Conservation (phyloP, 169 alveolate species). For the Besnoitia besnoiti region DNA sequence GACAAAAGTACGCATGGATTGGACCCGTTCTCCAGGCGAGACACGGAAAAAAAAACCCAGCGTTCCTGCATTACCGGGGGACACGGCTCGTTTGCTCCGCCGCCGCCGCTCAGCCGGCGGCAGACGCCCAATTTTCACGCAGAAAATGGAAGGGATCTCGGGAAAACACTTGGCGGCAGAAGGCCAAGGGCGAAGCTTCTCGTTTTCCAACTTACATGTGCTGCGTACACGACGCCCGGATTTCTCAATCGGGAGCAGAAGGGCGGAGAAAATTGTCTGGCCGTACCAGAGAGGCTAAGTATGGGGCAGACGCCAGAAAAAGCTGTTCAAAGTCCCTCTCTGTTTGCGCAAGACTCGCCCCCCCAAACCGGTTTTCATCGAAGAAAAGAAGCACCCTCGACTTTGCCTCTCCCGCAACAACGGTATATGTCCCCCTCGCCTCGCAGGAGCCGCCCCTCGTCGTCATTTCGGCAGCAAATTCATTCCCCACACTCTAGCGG, state of each 20-base stretch:
- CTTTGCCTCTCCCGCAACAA: not conserved
- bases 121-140: too few relatives aligned
- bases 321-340: not conserved
- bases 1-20: too few relatives aligned
- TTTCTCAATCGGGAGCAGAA: not conserved
- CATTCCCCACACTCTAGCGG: too few relatives aligned
- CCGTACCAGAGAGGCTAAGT: not conserved
- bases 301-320: not conserved
- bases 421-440: not conserved
- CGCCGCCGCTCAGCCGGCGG: too few relatives aligned
- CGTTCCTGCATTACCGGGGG: too few relatives aligned
- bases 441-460: too few relatives aligned
- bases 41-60: too few relatives aligned
- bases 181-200: not conserved
- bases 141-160: too few relatives aligned
- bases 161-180: too few relatives aligned
- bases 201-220: not conserved
- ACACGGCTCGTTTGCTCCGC: too few relatives aligned
- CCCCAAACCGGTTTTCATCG: not conserved
- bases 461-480: too few relatives aligned
- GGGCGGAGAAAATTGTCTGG: not conserved
- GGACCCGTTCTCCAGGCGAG: too few relatives aligned
- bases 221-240: not conserved
- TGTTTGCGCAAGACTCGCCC: constrained; percentile 4
- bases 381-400: not conserved